A percentile compares a stretch with the other conserved stretches of the same genome.
Conservation (phyloP, 2,329 filamentous ascomycete species). For the Tolypocladium guangdongense region DNA sequence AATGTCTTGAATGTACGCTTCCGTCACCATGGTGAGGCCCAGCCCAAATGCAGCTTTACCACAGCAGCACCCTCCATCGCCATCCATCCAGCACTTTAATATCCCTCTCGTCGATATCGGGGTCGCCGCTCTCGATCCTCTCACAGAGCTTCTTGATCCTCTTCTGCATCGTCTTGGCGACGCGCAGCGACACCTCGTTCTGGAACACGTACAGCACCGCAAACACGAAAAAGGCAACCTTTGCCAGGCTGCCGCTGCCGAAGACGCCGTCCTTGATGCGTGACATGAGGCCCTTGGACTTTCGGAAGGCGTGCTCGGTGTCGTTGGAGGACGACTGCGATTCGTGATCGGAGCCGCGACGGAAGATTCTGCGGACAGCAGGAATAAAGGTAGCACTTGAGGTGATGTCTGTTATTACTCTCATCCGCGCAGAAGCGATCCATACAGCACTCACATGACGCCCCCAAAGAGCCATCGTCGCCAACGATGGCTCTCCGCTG, state of each 20-base stretch:
- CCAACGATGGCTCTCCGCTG: conserved; percentile 39
- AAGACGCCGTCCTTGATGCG: conserved; percentile 36
- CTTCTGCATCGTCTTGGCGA: conserved; percentile 39
- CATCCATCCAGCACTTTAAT: conserved; percentile 39
- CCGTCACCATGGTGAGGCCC: background rate
- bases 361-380: conserved; percentile 39
- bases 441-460: conserved; percentile 31
- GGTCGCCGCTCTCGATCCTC: conserved; percentile 36
- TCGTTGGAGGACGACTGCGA: conserved; percentile 30
- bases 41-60: too few relatives aligned
- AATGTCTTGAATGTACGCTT: too few relatives aligned
- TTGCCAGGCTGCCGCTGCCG: conserved; percentile 34
- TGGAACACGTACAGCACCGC: conserved; percentile 47
- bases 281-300: conserved; percentile 36
- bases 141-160: conserved; percentile 35
- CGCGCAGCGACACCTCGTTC: conserved; percentile 45
- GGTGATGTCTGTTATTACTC: background rate
- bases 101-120: conserved; percentile 35
- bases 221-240: conserved; percentile 43
- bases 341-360: conserved; percentile 27
- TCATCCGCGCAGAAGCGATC: background rate
- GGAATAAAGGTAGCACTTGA: conserved; percentile 42
- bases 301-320: conserved; percentile 46
- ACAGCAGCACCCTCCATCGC: conserved; percentile 42
- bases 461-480: conserved; percentile 41